Base-by-base conservation (phyloP, 805 yeast species). In the Cyberlindnera lachancei region DNA sequence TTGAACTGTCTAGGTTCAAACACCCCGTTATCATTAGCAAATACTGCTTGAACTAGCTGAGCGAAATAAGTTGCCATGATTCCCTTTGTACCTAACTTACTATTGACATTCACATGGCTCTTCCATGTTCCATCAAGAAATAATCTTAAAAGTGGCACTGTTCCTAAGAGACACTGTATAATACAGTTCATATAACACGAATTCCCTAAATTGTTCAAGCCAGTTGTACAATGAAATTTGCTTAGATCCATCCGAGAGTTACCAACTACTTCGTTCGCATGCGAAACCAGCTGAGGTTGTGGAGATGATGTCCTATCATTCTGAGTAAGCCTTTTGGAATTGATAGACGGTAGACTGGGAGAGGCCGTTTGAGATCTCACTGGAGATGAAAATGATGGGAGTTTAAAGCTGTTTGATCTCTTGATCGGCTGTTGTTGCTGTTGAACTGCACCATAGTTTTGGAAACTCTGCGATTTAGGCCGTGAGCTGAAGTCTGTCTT, bases 181-280 rank as follows among this genome's bases (percentile, higher is more conserved):
- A 82, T 68, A 44, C 95, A 81, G 57, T 88, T 88, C 87, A 88
- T 81, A 56, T 88, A 88, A 55, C 96, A 88, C 0, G 95, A 82
- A 48, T 90, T 90, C 3, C 96, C 95, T 40, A 88, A 61, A 52
- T 88, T 88, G 11, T 67, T 63, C 6, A 88, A 62, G 0, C 97
- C 96, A 0, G 87, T 75, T 14, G 75, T 62, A 31, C 76, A 68
- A 35, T 41, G 49, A 19, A 36, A 35, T 28, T 31, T 35, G 22
- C 28, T 30, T 26, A 26, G 14, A 7, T 36, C 43, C 4, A 18
- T 16, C 9, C 22, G 31, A 15, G 25, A 25, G 22, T 29, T 21
- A 2, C 14, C n/a, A 11, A 13, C 13, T 6, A 19, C 12, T 19
- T 25, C 30, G n/a, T 29, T 29, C 11, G 31, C 21, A 21, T 29